phyloP scores from a whole-genome alignment of 345 rosid genomes.

The Geranium brycei region DNA sequence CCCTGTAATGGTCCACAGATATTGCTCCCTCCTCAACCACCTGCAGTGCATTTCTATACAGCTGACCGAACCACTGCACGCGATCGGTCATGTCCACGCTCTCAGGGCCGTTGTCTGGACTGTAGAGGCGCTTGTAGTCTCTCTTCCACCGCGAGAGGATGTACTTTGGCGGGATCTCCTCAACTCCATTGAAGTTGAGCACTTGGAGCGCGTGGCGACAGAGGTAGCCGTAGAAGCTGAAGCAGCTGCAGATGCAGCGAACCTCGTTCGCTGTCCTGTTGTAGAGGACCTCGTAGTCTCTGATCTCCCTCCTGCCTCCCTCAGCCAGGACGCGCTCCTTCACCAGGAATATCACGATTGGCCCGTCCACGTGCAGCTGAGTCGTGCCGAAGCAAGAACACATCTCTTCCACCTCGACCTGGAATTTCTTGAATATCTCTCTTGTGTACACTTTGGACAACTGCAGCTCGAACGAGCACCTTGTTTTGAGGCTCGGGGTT shows the following conservation, averaged over 20 bases:
- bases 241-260: conserved; percentile 78
- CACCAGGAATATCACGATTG: conserved; percentile 52
- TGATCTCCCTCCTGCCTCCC: conserved; percentile 42
- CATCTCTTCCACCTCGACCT: conserved; percentile 76
- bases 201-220: conserved; percentile 78
- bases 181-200: conserved; percentile 61
- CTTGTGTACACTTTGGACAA: conserved; percentile 57
- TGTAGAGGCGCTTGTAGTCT: conserved; percentile 42
- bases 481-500: conserved; percentile 43
- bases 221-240: conserved; percentile 65
- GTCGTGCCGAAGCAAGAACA: conserved; percentile 72
- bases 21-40: conserved; percentile 60
- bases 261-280: conserved; percentile 64
- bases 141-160: conserved; percentile 54
- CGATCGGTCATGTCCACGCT: conserved; percentile 15
- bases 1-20: conserved; percentile 51
- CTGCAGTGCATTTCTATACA: conserved; percentile 40
- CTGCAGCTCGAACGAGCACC: conserved; percentile 69
- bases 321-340: conserved; percentile 55
- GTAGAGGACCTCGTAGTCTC: conserved; percentile 62
- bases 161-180: conserved; percentile 51
- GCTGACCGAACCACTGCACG: conserved; percentile 42
- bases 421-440: conserved; percentile 61
- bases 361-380: conserved; percentile 54
- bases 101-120: conserved; percentile 19